A percentile compares a stretch with the other conserved stretches of the same genome.
phyloP scores from a whole-genome alignment of 257 asterid genomes.

The Cinchona pubescens region DNA sequence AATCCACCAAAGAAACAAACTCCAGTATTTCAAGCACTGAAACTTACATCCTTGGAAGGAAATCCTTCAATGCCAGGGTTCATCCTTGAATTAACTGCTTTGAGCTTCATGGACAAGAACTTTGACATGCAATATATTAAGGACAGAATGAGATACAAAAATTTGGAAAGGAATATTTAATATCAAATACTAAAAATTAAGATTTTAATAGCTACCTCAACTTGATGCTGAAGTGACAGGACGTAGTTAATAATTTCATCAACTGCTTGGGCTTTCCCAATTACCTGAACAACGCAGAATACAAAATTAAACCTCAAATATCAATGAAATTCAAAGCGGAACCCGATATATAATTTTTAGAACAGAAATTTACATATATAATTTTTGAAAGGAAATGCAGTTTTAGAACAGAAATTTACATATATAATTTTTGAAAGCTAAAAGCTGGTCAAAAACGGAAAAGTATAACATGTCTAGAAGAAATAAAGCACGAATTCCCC shows the following conservation, averaged over 20 bases:
- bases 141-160: background rate
- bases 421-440: too few relatives aligned
- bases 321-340: conserved; percentile 11
- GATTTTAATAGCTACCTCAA: conserved; percentile 54
- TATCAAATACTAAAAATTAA: background rate
- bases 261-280: conserved; percentile 87
- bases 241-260: conserved; percentile 89
- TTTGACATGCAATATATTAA: conserved; percentile 14
- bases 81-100: conserved; percentile 76
- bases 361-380: too few relatives aligned
- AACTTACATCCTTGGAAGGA: conserved; percentile 73
- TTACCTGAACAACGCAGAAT: conserved; percentile 42
- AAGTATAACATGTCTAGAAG: background rate
- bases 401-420: too few relatives aligned
- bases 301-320: too few relatives aligned
- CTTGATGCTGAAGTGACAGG: conserved; percentile 88
- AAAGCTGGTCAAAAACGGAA: background rate
- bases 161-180: too few relatives aligned
- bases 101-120: conserved; percentile 98
- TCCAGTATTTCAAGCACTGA: background rate
- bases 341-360: background rate
- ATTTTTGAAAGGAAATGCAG: background rate
- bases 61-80: conserved; percentile 53
- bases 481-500: background rate
- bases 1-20: background rate